These are phyloP conservation scores for Cladophialophora psammophila DNA, from an alignment of 2,329 filamentous ascomycete species.

Conservation along the genomic window DNA sequence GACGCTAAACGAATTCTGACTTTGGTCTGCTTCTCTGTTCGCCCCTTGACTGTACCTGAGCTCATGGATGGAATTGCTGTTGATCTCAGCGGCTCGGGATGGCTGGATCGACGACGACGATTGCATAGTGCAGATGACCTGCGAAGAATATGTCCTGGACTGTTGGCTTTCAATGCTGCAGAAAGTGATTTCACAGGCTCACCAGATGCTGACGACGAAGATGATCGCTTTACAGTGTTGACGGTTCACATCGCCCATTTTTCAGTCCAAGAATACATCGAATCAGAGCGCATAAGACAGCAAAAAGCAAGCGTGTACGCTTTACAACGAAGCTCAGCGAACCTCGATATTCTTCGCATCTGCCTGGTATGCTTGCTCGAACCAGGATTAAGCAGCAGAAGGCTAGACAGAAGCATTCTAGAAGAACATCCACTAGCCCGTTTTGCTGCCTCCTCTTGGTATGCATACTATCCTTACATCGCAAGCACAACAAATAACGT, in stretches of 20 bases:
- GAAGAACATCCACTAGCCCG: too few relatives aligned
- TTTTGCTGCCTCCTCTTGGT: too few relatives aligned
- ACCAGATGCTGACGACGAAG: too few relatives aligned
- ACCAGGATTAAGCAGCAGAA: too few relatives aligned
- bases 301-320: conserved; percentile 38
- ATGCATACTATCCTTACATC: too few relatives aligned
- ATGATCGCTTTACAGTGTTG: background rate
- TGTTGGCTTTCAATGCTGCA: conserved; percentile 30
- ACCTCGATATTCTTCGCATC: background rate
- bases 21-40: background rate
- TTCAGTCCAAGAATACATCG: conserved; percentile 46
- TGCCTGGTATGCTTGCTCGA: background rate
- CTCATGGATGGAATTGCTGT: background rate
- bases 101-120: conserved; percentile 20
- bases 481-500: too few relatives aligned
- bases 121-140: conserved; percentile 34
- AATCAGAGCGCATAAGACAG: conserved; percentile 40
- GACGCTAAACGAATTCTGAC: background rate
- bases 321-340: conserved; percentile 40
- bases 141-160: conserved; percentile 40
- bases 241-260: conserved; percentile 44
- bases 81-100: background rate
- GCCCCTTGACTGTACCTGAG: background rate
- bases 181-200: background rate
- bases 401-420: too few relatives aligned